Base-by-base conservation (phyloP, 2,329 filamentous ascomycete genomes). In the Phoma sp. region DNA sequence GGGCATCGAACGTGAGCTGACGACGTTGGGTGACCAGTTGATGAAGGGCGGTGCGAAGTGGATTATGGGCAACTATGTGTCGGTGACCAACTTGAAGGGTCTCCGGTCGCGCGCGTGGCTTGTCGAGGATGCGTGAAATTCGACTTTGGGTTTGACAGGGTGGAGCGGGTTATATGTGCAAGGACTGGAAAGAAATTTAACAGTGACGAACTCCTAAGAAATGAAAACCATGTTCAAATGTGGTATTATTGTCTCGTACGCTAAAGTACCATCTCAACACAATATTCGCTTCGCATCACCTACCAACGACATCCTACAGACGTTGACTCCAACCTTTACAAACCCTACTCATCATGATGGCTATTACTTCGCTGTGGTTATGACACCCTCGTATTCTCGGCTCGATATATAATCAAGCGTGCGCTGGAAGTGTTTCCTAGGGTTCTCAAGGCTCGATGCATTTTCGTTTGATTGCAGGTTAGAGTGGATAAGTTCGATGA, bases 401-500 rank as follows among this genome's bases (percentile, higher is more conserved):
- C 89, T 90, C 59, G 86, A 85, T 69, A 99, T 98, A 72, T 97
- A 96, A 58, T 97, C 93, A 67, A 99, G 80, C 5, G 95, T 99
- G 61, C 96, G 87, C 76, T 96, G 85, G 78, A 99, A 99, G 77
- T 99, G 95, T 70, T 91, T 92, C 74, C 89, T 90, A 59, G 95
- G 96, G 60, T 87, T 92, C 71, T 99, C 95, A 43, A 98, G 84
- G 18, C 88, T 89, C 0, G 88, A 84, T 26, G 90, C 91, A 66
- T 95, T 91, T 71, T 92, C 88, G 72, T 91, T 95, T 51, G 89
- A 92, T 62, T 89, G 88, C 26, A 99, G 83, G 72, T 99, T 99
- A 18, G 92, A 96, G 76, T 99, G 93, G 70, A 99, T 98, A 60
- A 99, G 86, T 78, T 99, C 95, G 71, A 99, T 98, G 43, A 99